phyloP scores from a whole-genome alignment of 371 early-diverging fungal species.

The Rhizopus sp. region DNA sequence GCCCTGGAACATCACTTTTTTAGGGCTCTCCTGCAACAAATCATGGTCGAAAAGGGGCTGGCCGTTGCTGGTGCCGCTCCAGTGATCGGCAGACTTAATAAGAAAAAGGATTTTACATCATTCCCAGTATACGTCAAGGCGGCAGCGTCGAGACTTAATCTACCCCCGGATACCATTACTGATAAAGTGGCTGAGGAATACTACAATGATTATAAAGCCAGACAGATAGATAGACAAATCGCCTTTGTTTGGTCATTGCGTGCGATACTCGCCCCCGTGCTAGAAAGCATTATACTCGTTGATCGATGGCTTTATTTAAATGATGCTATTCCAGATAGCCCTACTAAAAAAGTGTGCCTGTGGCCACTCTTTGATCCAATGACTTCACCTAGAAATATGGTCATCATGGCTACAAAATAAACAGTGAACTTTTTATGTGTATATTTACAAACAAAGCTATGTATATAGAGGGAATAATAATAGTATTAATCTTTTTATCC shows the following conservation, averaged over 20 bases:
- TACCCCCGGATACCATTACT: constrained; percentile 42
- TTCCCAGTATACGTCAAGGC: constrained; percentile 37
- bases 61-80: constrained; percentile 52
- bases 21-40: constrained; percentile 68
- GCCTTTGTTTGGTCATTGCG: constrained; percentile 80
- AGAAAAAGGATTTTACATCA: constrained; percentile 47
- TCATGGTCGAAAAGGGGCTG: constrained; percentile 60
- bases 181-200: constrained; percentile 45
- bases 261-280: constrained; percentile 67
- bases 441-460: not conserved
- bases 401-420: constrained; percentile 46
- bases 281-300: constrained; percentile 76
- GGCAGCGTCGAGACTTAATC: constrained; percentile 43
- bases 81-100: constrained; percentile 60
- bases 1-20: constrained; percentile 74
- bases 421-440: not conserved
- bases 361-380: constrained; percentile 51
- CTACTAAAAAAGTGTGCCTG: constrained; percentile 41
- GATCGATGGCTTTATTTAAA: constrained; percentile 73
- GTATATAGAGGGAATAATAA: not conserved
- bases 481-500: too few species aligned
- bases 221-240: constrained; percentile 57
- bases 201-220: constrained; percentile 32
- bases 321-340: constrained; percentile 39
- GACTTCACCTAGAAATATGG: constrained; percentile 47